Evolutionary conservation across 441 rosid genomes (phyloP).

Genomic region (Gossypium aridum): DNA sequence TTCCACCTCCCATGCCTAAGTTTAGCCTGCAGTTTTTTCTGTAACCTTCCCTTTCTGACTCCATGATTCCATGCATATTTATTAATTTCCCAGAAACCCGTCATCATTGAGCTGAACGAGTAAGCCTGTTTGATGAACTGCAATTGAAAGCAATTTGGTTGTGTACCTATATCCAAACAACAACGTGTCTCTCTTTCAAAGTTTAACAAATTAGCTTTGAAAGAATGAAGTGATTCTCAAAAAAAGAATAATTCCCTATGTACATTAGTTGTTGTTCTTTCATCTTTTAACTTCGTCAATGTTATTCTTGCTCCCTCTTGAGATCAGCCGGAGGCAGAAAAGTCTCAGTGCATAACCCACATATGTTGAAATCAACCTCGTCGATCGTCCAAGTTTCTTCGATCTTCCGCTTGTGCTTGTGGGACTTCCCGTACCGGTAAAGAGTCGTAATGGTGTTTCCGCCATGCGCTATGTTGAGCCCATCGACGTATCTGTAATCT

Average conservation of each 20-base stretch:
- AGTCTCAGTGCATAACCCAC: slow-evolving; percentile 67
- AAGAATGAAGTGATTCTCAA: background rate
- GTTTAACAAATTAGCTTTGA: background rate
- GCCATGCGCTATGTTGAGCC: slow-evolving; percentile 59
- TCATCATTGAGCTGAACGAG: too few relatives aligned
- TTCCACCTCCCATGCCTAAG: too few relatives aligned
- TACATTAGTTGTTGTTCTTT: background rate
- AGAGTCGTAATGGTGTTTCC: slow-evolving; percentile 64
- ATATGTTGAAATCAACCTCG: slow-evolving; percentile 78
- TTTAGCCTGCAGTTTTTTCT: too few relatives aligned
- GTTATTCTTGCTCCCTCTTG: slow-evolving; percentile 43
- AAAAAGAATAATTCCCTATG: background rate
- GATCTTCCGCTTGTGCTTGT: slow-evolving; percentile 62
- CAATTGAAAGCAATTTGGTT: too few relatives aligned
- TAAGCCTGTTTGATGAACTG: too few relatives aligned
- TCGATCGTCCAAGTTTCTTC: slow-evolving; percentile 89
- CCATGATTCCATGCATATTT: too few relatives aligned
- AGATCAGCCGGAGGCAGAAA: slow-evolving; percentile 89
- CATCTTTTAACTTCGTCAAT: background rate
- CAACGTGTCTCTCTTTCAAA: background rate
- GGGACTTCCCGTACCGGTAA: slow-evolving; percentile 51
- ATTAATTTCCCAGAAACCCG: too few relatives aligned
- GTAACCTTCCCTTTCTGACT: too few relatives aligned
- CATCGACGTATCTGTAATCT: slow-evolving; percentile 59
- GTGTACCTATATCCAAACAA: background rate